phyloP scores from a whole-genome alignment of 2,329 filamentous ascomycete species.

The Mycosphaerella sp. region DNA sequence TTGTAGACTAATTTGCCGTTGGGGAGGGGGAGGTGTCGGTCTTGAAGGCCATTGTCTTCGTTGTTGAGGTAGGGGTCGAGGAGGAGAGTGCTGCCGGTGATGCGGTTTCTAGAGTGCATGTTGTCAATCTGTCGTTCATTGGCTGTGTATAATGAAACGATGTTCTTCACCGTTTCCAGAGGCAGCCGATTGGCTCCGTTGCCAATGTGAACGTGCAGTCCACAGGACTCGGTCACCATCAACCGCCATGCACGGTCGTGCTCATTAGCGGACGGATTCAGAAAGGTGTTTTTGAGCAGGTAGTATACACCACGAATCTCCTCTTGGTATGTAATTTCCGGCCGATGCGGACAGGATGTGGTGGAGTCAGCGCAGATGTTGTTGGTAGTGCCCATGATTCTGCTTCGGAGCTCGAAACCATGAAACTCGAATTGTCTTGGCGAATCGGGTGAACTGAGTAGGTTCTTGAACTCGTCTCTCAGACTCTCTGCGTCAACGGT shows the following conservation, averaged over 20 bases:
- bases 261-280: background rate
- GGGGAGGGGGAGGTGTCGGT: background rate
- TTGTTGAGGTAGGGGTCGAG: background rate
- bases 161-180: constrained; percentile 25
- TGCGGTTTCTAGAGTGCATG: constrained; percentile 22
- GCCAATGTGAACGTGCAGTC: constrained; percentile 32
- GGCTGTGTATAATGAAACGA: constrained; percentile 24
- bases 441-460: background rate
- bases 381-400: constrained; percentile 6
- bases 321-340: constrained; percentile 9
- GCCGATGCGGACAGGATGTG: constrained; percentile 3
- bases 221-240: constrained; percentile 22
- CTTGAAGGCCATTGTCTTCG: background rate
- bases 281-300: background rate
- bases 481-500: background rate
- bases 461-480: background rate
- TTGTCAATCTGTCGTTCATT: constrained; percentile 28
- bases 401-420: constrained; percentile 14
- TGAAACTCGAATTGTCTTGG: background rate
- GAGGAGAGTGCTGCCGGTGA: constrained; percentile 11
- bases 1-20: constrained; percentile 12
- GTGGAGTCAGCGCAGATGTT: background rate
- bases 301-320: constrained; percentile 14
- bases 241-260: constrained; percentile 14
- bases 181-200: constrained; percentile 19